Conservation (phyloP, 495 filamentous ascomycete species). For the Penicillium daleae region DNA sequence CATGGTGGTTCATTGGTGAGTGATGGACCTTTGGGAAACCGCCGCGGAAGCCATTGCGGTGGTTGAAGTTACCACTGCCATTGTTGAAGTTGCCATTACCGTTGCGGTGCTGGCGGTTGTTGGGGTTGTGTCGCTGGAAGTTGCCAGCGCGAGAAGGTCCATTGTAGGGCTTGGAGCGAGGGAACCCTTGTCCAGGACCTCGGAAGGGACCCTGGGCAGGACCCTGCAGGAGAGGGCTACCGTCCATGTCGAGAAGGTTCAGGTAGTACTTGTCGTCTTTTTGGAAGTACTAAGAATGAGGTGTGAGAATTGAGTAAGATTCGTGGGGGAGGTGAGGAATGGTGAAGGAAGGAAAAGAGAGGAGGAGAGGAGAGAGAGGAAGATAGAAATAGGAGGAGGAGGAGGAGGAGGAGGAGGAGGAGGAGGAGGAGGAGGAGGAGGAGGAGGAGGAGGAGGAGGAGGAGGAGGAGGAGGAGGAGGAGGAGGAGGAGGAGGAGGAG, state of each 20-base stretch:
- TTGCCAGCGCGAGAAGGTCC: not conserved
- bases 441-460: too few relatives aligned
- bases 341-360: not conserved
- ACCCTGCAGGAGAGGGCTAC: not conserved
- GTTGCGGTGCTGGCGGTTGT: conserved; percentile 3
- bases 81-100: conserved; percentile 1
- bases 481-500: not conserved
- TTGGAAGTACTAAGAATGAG: conserved; percentile 16
- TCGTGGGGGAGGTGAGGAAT: not conserved
- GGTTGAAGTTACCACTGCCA: not conserved
- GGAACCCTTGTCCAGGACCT: not conserved
- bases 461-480: not conserved
- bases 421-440: too few relatives aligned
- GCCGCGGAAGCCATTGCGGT: not conserved
- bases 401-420: not conserved
- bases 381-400: not conserved
- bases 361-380: not conserved
- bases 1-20: not conserved
- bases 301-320: conserved; percentile 1
- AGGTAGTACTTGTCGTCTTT: conserved; percentile 19
- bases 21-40: not conserved
- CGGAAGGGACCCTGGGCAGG: not conserved
- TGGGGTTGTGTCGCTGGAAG: not conserved
- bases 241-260: conserved; percentile 12
- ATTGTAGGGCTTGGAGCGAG: not conserved